These are phyloP conservation scores for Yarrowia sp. DNA, from an alignment of 805 yeast species.

Conservation along the genomic window DNA sequence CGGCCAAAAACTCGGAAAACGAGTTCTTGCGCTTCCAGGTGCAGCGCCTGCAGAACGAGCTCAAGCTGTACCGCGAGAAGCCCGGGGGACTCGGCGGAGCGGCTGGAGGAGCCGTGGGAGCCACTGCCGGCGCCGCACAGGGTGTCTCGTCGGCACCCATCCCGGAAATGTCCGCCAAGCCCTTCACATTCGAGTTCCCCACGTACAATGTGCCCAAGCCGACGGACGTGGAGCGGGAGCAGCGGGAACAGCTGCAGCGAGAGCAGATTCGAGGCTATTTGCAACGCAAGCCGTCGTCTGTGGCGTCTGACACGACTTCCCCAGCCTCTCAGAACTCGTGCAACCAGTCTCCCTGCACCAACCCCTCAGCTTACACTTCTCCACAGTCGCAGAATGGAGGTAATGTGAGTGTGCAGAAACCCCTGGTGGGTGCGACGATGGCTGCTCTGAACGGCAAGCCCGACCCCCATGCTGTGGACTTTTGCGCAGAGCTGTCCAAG, in stretches of 20 bases:
- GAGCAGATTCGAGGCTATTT: conserved; percentile 34
- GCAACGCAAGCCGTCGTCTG: conserved; percentile 30
- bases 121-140: conserved; percentile 39
- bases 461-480: conserved; percentile 27
- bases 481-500: conserved; percentile 39
- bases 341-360: conserved; percentile 34
- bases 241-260: conserved; percentile 26
- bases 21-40: conserved; percentile 80
- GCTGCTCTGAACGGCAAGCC: conserved; percentile 23
- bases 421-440: conserved; percentile 21
- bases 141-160: conserved; percentile 17
- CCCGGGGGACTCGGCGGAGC: not conserved
- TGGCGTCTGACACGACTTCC: conserved; percentile 16
- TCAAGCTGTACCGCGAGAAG: conserved; percentile 62
- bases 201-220: conserved; percentile 49
- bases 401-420: not conserved
- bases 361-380: conserved; percentile 33
- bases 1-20: conserved; percentile 72
- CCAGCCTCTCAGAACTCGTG: conserved; percentile 26
- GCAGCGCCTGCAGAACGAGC: conserved; percentile 71
- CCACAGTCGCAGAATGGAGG: not conserved
- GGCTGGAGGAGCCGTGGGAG: not conserved
- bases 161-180: conserved; percentile 39
- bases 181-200: conserved; percentile 64
- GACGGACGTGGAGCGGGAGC: conserved; percentile 13